Evolutionary conservation across 148 eudicot species (phyloP).

Genomic region (Silene conica): DNA sequence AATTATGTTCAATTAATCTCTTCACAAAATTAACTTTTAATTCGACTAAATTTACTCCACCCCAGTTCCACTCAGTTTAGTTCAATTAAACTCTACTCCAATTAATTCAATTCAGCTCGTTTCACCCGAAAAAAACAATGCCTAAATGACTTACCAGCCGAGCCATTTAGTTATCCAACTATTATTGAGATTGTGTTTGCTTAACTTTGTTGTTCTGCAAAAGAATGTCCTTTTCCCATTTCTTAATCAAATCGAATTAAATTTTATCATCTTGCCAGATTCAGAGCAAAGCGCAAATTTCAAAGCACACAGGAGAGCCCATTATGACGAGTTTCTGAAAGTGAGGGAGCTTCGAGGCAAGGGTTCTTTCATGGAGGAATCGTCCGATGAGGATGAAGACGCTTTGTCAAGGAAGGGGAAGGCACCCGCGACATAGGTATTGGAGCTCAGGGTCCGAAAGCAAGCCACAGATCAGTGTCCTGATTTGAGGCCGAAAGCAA

Average conservation of each 20-base stretch:
- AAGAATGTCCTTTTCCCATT: not conserved
- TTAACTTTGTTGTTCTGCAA: not conserved
- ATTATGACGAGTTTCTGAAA: constrained; percentile 75
- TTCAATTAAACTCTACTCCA: no score
- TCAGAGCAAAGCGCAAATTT: constrained; percentile 51
- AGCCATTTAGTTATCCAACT: not conserved
- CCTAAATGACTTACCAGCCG: no score
- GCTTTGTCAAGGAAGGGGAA: constrained; percentile 17
- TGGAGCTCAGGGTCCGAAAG: not conserved
- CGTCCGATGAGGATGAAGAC: constrained; percentile 46
- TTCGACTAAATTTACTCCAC: no score
- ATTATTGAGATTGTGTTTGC: not conserved
- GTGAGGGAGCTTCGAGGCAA: constrained; percentile 71
- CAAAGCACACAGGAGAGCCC: constrained; percentile 78
- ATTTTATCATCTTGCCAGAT: constrained; percentile 26
- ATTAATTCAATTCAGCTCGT: no score
- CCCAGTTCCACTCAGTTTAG: no score
- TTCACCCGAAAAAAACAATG: no score
- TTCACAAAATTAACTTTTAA: no score
- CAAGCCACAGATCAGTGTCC: not conserved
- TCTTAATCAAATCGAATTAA: not conserved
- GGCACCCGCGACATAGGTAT: constrained; percentile 23
- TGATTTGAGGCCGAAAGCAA: not conserved
- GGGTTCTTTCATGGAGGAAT: constrained; percentile 54
- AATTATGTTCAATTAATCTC: no score